Conservation (phyloP, 306 rosid species). For the Lagenaria siceraria region DNA sequence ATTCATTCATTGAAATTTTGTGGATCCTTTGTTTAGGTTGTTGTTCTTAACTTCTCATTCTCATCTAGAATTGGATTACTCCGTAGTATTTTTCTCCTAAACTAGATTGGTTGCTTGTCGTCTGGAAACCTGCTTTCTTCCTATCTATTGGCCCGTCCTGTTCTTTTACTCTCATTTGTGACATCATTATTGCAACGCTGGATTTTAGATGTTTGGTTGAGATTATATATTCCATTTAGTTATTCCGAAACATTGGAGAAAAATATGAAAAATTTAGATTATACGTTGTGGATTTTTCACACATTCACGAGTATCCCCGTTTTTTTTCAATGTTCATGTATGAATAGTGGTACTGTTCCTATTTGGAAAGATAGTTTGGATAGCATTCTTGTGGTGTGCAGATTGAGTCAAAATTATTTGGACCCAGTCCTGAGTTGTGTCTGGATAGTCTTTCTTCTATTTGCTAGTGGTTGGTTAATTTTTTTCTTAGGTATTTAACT, state of each 20-base stretch:
- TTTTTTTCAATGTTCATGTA: neutral
- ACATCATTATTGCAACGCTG: neutral
- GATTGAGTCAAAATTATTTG: neutral
- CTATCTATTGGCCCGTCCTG: neutral
- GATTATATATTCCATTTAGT: neutral
- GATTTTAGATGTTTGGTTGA: neutral
- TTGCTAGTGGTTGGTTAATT: neutral
- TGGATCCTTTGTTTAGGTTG: neutral
- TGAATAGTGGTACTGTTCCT: neutral
- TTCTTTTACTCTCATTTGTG: neutral
- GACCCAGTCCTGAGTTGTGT: neutral
- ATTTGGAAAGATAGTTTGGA: neutral
- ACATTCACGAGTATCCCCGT: neutral
- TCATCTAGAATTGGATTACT: neutral
- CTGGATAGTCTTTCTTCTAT: neutral
- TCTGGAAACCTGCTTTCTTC: neutral
- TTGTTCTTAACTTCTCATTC: neutral
- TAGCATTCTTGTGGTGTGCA: neutral
- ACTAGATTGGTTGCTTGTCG: neutral
- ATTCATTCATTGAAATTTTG: neutral
- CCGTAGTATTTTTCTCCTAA: neutral
- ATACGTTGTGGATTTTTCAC: neutral
- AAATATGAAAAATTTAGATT: neutral
- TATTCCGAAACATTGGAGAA: neutral
- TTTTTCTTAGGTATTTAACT: neutral